phyloP scores from a whole-genome alignment of 225 moss, liverwort and hornwort species.

The Climacium dendroides region DNA sequence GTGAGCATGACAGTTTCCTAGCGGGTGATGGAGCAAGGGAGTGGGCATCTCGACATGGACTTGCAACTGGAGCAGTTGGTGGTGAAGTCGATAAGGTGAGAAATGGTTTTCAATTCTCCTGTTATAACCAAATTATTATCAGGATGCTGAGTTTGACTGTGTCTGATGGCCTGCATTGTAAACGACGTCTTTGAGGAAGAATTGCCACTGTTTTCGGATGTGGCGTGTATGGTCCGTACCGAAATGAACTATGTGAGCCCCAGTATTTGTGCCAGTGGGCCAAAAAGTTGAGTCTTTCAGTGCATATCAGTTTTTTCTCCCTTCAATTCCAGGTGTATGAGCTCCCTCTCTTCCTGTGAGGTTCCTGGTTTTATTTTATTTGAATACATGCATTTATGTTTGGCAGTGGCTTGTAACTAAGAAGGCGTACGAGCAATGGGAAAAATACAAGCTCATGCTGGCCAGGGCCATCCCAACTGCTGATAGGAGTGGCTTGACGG shows the following conservation, averaged over 20 bases:
- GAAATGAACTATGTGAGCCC: not conserved
- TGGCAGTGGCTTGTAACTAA: slow-evolving; percentile 70
- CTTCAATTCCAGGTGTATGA: not conserved
- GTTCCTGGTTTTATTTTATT: not conserved
- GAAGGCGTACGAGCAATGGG: slow-evolving; percentile 65
- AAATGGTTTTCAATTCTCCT: not conserved
- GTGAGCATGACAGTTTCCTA: slow-evolving; percentile 51
- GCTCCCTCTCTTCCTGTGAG: not conserved
- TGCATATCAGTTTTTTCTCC: not conserved
- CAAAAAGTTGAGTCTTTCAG: not conserved
- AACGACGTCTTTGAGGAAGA: not conserved
- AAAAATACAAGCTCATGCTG: slow-evolving; percentile 63
- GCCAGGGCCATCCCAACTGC: slow-evolving; percentile 8
- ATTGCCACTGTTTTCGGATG: not conserved
- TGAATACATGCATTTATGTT: not conserved
- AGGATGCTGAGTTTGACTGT: not conserved
- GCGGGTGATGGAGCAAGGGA: slow-evolving; percentile 94
- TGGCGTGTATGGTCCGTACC: not conserved
- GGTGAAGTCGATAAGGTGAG: slow-evolving; percentile 52
- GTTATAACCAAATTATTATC: not conserved
- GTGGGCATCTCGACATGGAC: slow-evolving; percentile 71
- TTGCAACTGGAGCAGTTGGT: slow-evolving; percentile 23
- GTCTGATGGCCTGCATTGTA: not conserved
- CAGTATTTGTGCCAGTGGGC: not conserved
- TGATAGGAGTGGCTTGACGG: not conserved